These are phyloP conservation scores for Lolium rigidum DNA, from an alignment of 176 grass and related monocot genomes.

Conservation along the genomic window DNA sequence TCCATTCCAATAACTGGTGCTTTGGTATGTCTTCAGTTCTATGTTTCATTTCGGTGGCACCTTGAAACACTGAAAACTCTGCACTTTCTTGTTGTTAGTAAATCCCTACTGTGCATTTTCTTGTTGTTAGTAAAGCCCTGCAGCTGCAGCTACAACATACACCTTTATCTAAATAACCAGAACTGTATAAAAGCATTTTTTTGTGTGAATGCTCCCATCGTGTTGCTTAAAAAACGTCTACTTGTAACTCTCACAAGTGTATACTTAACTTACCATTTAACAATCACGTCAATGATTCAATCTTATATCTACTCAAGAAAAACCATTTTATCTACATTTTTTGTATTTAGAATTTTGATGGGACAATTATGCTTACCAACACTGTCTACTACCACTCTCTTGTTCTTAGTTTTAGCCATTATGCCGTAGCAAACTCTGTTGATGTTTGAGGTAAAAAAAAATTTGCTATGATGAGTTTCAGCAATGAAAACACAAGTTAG, in stretches of 20 bases:
- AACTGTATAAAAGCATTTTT: not conserved
- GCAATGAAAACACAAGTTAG: not conserved
- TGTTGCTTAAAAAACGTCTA: not conserved
- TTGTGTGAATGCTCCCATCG: not conserved
- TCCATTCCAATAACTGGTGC: not conserved
- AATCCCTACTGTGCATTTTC: not conserved
- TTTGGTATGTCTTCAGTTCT: not conserved
- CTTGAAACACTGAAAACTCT: not conserved
- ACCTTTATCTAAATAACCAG: not conserved
- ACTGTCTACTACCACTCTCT: not conserved
- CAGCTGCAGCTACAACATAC: not conserved
- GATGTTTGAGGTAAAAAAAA: not conserved
- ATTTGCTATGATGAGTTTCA: not conserved
- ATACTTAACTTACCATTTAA: not conserved
- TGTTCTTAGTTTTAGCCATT: not conserved
- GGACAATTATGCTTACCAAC: not conserved
- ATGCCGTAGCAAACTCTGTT: not conserved
- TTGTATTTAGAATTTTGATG: not conserved
- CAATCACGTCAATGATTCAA: not conserved
- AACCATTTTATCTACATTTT: not conserved
- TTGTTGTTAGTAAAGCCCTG: not conserved
- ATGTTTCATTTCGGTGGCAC: not conserved
- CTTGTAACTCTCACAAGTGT: not conserved
- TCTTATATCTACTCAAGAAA: conserved; percentile 3
- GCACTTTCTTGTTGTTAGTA: too few relatives aligned